A percentile compares a stretch with the other conserved stretches of the same genome.
These are phyloP conservation scores for Aspergillus hortae DNA, from an alignment of 2,329 filamentous ascomycete species.

Conservation along the genomic window DNA sequence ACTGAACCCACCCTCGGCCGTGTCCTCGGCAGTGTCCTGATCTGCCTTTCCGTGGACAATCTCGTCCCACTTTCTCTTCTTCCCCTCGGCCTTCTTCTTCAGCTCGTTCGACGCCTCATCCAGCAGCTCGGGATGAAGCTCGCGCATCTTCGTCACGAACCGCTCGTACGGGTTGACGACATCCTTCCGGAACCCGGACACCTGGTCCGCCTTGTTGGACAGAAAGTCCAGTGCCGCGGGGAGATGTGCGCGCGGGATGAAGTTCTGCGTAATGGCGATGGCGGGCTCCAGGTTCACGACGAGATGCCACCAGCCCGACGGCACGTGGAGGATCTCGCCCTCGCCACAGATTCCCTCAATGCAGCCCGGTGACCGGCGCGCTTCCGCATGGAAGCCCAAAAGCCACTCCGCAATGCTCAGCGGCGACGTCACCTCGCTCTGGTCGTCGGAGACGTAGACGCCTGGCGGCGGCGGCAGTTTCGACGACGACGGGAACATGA, in stretches of 20 bases:
- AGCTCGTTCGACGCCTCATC: constrained; percentile 62
- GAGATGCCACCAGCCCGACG: constrained; percentile 94
- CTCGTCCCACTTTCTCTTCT: constrained; percentile 83
- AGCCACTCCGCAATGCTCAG: constrained; percentile 97
- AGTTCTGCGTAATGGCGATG: constrained; percentile 92
- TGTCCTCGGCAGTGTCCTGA: constrained; percentile 17
- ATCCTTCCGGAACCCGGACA: constrained; percentile 76
- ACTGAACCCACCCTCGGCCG: constrained; percentile 50
- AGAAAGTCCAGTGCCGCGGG: constrained; percentile 75
- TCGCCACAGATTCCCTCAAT: constrained; percentile 78
- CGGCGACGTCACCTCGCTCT: constrained; percentile 88
- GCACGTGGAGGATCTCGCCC: constrained; percentile 88
- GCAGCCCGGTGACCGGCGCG: constrained; percentile 71
- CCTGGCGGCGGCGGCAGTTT: constrained; percentile 69
- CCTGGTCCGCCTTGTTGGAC: constrained; percentile 75
- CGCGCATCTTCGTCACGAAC: constrained; percentile 67
- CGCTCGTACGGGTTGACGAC: constrained; percentile 69
- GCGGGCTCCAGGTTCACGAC: constrained; percentile 84
- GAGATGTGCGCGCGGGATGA: constrained; percentile 74
- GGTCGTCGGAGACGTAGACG: constrained; percentile 83
- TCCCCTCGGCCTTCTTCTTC: constrained; percentile 59
- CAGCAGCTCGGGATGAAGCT: constrained; percentile 64
- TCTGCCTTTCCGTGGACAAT: constrained; percentile 59
- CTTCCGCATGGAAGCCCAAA: constrained; percentile 80
- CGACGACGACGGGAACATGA: constrained; percentile 82